phyloP scores from a whole-genome alignment of 2,329 filamentous ascomycete genomes.

The Fusarium sp. region DNA sequence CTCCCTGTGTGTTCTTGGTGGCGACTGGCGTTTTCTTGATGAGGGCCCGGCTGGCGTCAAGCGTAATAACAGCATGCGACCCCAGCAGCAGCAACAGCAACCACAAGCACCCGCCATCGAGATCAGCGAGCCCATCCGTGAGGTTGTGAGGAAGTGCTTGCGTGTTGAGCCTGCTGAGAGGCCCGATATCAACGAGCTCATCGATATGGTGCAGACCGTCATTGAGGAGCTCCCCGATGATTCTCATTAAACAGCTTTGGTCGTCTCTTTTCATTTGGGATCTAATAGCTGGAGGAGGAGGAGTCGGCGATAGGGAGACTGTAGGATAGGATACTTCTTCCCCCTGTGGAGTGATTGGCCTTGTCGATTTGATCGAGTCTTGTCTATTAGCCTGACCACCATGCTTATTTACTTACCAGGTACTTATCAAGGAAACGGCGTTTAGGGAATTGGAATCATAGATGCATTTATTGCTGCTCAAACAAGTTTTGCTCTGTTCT shows the following conservation, averaged over 20 bases:
- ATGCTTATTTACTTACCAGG: slow-evolving; percentile 12
- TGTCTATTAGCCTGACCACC: neutral
- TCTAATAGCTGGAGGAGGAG: slow-evolving; percentile 1
- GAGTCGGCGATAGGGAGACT: slow-evolving; percentile 6
- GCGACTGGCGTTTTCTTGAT: slow-evolving; percentile 97
- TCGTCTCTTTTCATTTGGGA: neutral
- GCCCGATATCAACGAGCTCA: slow-evolving; percentile 88
- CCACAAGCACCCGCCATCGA: slow-evolving; percentile 54
- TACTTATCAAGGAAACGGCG: slow-evolving; percentile 37
- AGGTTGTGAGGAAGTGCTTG: slow-evolving; percentile 88
- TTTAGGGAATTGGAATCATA: slow-evolving; percentile 41
- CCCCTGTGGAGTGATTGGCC: slow-evolving; percentile 12
- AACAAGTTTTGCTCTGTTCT: slow-evolving; percentile 31
- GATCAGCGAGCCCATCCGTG: slow-evolving; percentile 86
- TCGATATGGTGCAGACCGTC: slow-evolving; percentile 79
- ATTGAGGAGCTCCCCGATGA: slow-evolving; percentile 75
- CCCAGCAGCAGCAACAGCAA: slow-evolving; percentile 47
- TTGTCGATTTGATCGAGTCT: slow-evolving; percentile 7
- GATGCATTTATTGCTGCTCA: slow-evolving; percentile 31
- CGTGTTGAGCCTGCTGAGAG: slow-evolving; percentile 87
- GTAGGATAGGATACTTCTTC: slow-evolving; percentile 33
- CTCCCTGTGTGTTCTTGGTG: slow-evolving; percentile 90
- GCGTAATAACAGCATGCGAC: slow-evolving; percentile 56
- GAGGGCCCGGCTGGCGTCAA: slow-evolving; percentile 74
- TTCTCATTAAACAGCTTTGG: slow-evolving; percentile 29